Evolutionary conservation across 179 eudicot genomes (phyloP).

Genomic region (Nepenthes alata): DNA sequence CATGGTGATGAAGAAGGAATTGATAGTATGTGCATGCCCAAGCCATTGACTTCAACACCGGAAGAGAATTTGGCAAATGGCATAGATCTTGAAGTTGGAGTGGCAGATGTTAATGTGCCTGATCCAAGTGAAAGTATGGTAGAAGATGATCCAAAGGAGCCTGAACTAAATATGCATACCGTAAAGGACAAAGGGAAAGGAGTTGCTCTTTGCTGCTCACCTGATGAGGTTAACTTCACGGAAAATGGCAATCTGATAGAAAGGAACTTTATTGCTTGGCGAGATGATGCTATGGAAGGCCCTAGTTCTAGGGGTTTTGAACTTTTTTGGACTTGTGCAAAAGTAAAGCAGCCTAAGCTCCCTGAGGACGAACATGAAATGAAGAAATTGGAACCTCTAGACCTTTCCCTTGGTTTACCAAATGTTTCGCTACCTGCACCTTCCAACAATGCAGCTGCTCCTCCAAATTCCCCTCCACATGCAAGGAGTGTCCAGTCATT

Average conservation of each 20-base stretch:
- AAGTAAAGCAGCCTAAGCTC: conserved; percentile 21
- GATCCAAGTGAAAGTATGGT: conserved; percentile 20
- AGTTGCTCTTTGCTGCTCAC: conserved; percentile 33
- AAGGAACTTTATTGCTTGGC: conserved; percentile 25
- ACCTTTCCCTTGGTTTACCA: conserved; percentile 88
- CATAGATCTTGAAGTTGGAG: conserved; percentile 29
- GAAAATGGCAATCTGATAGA: conserved; percentile 29
- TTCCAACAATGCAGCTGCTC: conserved; percentile 39
- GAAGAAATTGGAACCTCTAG: conserved; percentile 54
- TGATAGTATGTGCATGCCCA: conserved; percentile 6
- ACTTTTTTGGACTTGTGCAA: conserved; percentile 49
- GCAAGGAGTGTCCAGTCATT: conserved; percentile 79
- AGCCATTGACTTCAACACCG: conserved; percentile 6
- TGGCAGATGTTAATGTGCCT: conserved; percentile 13
- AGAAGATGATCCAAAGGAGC: conserved; percentile 21
- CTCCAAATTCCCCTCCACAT: conserved; percentile 69
- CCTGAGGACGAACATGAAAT: conserved; percentile 45
- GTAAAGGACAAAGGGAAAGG: conserved; percentile 77
- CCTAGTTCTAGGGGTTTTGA: conserved; percentile 69
- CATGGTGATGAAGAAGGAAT: conserved; percentile 13
- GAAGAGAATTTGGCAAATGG: conserved; percentile 16
- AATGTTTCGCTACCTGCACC: conserved; percentile 53
- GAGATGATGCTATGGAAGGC: conserved; percentile 52
- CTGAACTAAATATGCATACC: conserved; percentile 14
- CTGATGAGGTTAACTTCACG: conserved; percentile 20